phyloP scores from a whole-genome alignment of 371 early-diverging fungal species.

The Blastocladiella emersonii region DNA sequence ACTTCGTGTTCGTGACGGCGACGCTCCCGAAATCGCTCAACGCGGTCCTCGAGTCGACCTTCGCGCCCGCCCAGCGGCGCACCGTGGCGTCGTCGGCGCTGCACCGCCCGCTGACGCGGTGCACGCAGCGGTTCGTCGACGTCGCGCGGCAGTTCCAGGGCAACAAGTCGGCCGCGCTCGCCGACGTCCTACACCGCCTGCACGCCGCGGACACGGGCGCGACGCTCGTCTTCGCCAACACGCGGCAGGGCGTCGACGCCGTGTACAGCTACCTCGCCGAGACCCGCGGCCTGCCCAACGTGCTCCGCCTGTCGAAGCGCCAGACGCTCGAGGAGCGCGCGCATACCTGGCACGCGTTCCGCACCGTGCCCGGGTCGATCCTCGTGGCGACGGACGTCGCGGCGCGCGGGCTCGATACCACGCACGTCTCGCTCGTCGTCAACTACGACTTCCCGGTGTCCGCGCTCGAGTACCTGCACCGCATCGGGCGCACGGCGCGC shows the following conservation, averaged over 20 bases:
- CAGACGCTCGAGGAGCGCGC: conserved; percentile 2
- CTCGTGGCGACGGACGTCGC: conserved; percentile 5
- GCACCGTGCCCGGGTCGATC: neutral
- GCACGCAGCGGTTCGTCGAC: conserved; percentile 2
- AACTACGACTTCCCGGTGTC: conserved; percentile 4
- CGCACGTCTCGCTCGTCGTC: neutral
- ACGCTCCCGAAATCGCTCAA: conserved; percentile 1
- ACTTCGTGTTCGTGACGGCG: neutral
- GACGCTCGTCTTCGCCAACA: conserved; percentile 2
- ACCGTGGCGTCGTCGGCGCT: neutral
- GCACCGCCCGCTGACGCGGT: conserved; percentile 4
- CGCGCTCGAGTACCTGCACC: conserved; percentile 5
- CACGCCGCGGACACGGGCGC: neutral
- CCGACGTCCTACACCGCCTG: neutral
- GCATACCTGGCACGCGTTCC: conserved; percentile 1
- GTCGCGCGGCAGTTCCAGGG: neutral
- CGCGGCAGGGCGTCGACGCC: neutral
- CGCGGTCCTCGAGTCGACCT: neutral
- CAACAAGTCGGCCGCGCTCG: conserved; percentile 5
- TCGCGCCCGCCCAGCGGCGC: neutral
- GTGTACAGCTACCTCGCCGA: neutral
- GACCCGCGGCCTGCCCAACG: conserved; percentile 1
- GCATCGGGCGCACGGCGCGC: conserved; percentile 6
- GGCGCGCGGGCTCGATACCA: conserved; percentile 4
- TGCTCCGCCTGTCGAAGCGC: neutral